A percentile compares a stretch with the other conserved stretches of the same genome.
Evolutionary conservation across 345 rosid genomes (phyloP).

Genomic region (Populus deltoides): DNA sequence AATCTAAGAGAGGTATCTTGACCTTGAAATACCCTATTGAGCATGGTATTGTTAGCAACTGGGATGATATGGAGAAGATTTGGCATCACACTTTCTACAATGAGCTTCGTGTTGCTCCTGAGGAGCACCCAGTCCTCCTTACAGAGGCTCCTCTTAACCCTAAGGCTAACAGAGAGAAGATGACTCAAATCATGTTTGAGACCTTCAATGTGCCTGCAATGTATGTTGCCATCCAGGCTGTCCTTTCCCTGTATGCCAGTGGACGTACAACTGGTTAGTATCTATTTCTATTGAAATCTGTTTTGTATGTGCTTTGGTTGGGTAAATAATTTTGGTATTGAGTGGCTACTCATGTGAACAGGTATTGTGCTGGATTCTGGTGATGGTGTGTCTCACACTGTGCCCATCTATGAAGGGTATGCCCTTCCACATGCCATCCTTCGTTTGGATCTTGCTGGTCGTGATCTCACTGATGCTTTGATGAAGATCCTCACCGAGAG

Average conservation of each 20-base stretch:
- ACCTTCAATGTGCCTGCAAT: conserved; percentile 65
- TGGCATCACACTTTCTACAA: conserved; percentile 81
- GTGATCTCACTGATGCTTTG: conserved; percentile 61
- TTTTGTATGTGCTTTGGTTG: too few relatives aligned
- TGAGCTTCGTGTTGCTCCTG: conserved; percentile 69
- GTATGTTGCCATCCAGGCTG: conserved; percentile 69
- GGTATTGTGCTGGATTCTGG: conserved; percentile 76
- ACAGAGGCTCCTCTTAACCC: conserved; percentile 70
- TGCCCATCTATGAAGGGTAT: conserved; percentile 63
- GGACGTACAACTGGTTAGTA: conserved; percentile 61
- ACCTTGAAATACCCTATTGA: conserved; percentile 73
- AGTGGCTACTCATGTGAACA: conserved; percentile 11
- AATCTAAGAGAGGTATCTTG: conserved; percentile 71
- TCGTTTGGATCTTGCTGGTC: conserved; percentile 59
- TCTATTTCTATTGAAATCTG: background rate
- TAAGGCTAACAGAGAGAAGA: conserved; percentile 68
- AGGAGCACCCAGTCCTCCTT: conserved; percentile 62
- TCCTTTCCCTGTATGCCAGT: conserved; percentile 57
- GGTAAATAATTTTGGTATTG: background rate
- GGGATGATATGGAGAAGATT: conserved; percentile 83
- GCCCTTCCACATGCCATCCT: conserved; percentile 64
- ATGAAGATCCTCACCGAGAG: conserved; percentile 65
- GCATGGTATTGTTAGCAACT: conserved; percentile 73
- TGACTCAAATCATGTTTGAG: conserved; percentile 83
- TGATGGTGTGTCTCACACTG: conserved; percentile 69